phyloP scores from a whole-genome alignment of 2,329 filamentous ascomycete species.

The Oidium heveae region DNA sequence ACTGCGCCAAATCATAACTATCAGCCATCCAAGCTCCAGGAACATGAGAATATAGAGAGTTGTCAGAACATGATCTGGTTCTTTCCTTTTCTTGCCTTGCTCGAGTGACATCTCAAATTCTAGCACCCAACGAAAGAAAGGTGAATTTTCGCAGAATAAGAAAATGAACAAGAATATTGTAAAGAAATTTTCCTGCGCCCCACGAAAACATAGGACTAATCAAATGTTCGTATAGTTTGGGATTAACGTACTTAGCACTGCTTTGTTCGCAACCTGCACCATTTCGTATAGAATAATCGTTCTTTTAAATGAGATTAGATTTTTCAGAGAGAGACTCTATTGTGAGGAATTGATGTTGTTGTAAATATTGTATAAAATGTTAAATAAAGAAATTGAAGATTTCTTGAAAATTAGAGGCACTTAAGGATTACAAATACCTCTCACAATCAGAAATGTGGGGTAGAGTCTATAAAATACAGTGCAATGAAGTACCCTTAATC shows the following conservation, averaged over 20 bases:
- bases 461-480: too few relatives aligned
- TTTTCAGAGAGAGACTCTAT: too few relatives aligned
- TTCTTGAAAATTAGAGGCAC: too few relatives aligned
- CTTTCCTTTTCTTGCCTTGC: slow-evolving; percentile 4
- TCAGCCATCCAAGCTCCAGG: slow-evolving; percentile 33
- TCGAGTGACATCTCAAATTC: background rate
- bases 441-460: too few relatives aligned
- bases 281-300: slow-evolving; percentile 19
- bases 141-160: background rate
- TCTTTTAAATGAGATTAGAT: too few relatives aligned
- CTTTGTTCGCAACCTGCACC: slow-evolving; percentile 43
- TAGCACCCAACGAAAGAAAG: background rate
- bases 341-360: too few relatives aligned
- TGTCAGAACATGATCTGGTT: slow-evolving; percentile 18
- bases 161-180: background rate
- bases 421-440: too few relatives aligned
- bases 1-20: slow-evolving; percentile 35
- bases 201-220: too few relatives aligned
- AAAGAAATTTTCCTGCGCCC: background rate
- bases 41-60: slow-evolving; percentile 28
- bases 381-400: too few relatives aligned
- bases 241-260: slow-evolving; percentile 32
- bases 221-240: background rate
- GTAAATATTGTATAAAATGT: too few relatives aligned
- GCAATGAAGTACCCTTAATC: too few relatives aligned